These are phyloP conservation scores for Cladophialophora carrionii DNA, from an alignment of 2,329 filamentous ascomycete genomes.

Conservation along the genomic window DNA sequence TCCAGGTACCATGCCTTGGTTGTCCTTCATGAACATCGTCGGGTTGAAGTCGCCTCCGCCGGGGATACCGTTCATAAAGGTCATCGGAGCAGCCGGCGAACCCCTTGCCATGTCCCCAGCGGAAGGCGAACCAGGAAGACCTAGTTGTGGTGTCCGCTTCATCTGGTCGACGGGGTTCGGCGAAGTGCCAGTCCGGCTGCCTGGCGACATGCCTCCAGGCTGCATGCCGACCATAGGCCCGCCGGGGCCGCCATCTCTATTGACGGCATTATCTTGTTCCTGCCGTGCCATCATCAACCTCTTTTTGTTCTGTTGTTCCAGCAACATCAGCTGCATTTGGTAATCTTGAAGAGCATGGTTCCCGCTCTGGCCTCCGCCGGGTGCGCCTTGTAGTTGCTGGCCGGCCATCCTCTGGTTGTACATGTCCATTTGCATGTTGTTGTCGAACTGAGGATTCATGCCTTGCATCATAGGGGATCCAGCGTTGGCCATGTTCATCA, in stretches of 20 bases:
- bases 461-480: slow-evolving; percentile 80
- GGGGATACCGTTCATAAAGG: slow-evolving; percentile 58
- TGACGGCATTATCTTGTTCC: slow-evolving; percentile 66
- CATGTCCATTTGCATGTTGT: slow-evolving; percentile 46
- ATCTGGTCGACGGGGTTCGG: slow-evolving; percentile 66
- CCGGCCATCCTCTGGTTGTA: slow-evolving; percentile 41
- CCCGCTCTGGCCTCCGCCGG: slow-evolving; percentile 50
- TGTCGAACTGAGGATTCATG: slow-evolving; percentile 62
- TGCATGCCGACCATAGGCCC: slow-evolving; percentile 52
- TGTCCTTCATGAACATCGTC: slow-evolving; percentile 52
- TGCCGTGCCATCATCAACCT: slow-evolving; percentile 67
- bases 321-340: slow-evolving; percentile 70
- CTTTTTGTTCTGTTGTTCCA: slow-evolving; percentile 71
- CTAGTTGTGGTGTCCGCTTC: slow-evolving; percentile 65
- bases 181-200: slow-evolving; percentile 60
- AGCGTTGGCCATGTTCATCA: slow-evolving; percentile 68
- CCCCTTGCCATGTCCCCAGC: slow-evolving; percentile 63
- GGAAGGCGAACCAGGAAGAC: slow-evolving; percentile 61
- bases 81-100: slow-evolving; percentile 61
- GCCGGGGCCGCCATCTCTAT: slow-evolving; percentile 54
- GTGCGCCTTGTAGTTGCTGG: slow-evolving; percentile 48
- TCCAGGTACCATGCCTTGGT: slow-evolving; percentile 49
- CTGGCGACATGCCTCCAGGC: slow-evolving; percentile 59
- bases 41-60: slow-evolving; percentile 42
- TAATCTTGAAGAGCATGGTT: slow-evolving; percentile 71